phyloP scores from a whole-genome alignment of 192 early-diverging fungal species.

The Mycoemilia scoparia region DNA sequence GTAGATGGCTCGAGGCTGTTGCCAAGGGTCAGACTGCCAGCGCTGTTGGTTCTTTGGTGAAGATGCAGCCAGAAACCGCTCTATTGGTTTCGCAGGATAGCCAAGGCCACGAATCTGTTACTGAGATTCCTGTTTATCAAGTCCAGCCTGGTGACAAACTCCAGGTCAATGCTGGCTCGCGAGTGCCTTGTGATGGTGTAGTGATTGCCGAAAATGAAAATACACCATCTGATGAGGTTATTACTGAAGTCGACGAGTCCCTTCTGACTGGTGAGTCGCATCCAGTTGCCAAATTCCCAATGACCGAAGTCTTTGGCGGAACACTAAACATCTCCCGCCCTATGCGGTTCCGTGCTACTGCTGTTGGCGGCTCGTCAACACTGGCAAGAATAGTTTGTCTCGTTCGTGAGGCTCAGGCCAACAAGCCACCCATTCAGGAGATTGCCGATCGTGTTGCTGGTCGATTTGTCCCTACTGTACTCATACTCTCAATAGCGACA shows the following conservation, averaged over 20 bases:
- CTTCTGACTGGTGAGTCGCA: slow-evolving; percentile 84
- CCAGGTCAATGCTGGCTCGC: slow-evolving; percentile 43
- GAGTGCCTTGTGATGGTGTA: slow-evolving; percentile 34
- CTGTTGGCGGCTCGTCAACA: slow-evolving; percentile 75
- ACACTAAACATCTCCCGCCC: slow-evolving; percentile 74
- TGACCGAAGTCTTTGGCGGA: slow-evolving; percentile 67
- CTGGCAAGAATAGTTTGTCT: slow-evolving; percentile 80
- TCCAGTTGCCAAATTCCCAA: slow-evolving; percentile 53
- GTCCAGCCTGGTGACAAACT: slow-evolving; percentile 26
- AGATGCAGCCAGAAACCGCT: slow-evolving; percentile 30
- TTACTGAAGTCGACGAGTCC: slow-evolving; percentile 64
- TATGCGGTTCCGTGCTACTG: slow-evolving; percentile 61
- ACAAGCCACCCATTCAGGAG: slow-evolving; percentile 84
- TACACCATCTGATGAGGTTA: slow-evolving; percentile 9
- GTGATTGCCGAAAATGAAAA: slow-evolving; percentile 11
- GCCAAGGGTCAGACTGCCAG: slow-evolving; percentile 78
- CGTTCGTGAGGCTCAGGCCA: slow-evolving; percentile 82
- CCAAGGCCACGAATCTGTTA: slow-evolving; percentile 6
- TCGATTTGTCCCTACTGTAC: slow-evolving; percentile 78
- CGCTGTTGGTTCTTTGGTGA: slow-evolving; percentile 55
- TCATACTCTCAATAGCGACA: slow-evolving; percentile 50
- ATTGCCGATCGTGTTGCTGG: slow-evolving; percentile 75
- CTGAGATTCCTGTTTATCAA: slow-evolving; percentile 11
- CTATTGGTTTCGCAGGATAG: slow-evolving; percentile 6
- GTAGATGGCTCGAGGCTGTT: slow-evolving; percentile 78